These are phyloP conservation scores for Lichtheimia ramosa DNA, from an alignment of 371 early-diverging fungal genomes.

Conservation along the genomic window DNA sequence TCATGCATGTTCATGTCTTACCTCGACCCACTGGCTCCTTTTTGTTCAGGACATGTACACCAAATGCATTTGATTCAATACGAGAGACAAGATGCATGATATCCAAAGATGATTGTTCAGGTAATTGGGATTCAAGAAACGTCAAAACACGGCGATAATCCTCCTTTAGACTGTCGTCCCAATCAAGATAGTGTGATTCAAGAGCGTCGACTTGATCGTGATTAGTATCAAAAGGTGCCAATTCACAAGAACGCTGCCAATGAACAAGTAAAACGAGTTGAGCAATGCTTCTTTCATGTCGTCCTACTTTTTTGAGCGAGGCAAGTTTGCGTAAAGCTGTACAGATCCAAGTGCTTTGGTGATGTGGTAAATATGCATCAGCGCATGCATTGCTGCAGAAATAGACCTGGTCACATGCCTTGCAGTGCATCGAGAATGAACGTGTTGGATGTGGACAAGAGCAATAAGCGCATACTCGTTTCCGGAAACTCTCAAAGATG, in stretches of 20 bases:
- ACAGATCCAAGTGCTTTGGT: constrained; percentile 28
- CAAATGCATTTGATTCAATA: constrained; percentile 60
- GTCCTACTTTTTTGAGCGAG: constrained; percentile 37
- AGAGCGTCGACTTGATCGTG: constrained; percentile 31
- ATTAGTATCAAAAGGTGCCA: not conserved
- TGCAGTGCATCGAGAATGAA: constrained; percentile 38
- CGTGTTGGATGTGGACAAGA: constrained; percentile 36
- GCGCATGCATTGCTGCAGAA: constrained; percentile 42
- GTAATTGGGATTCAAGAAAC: constrained; percentile 25
- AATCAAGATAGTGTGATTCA: constrained; percentile 47
- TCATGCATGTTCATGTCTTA: not conserved
- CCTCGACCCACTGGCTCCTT: constrained; percentile 21
- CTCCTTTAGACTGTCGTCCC: constrained; percentile 32
- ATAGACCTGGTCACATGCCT: constrained; percentile 51
- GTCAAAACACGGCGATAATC: constrained; percentile 39
- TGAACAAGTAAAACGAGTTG: constrained; percentile 28
- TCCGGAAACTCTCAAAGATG: constrained; percentile 44
- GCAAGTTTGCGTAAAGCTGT: constrained; percentile 41
- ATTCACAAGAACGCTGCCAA: constrained; percentile 21
- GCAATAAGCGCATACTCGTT: constrained; percentile 51
- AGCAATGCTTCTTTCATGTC: constrained; percentile 45
- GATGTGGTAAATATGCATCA: constrained; percentile 14
- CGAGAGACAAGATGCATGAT: constrained; percentile 43
- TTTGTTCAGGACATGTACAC: constrained; percentile 30
- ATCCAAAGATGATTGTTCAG: not conserved